Evolutionary conservation across 75 land plant species (phyloP).

Genomic region (Selaginella moellendorffii): DNA sequence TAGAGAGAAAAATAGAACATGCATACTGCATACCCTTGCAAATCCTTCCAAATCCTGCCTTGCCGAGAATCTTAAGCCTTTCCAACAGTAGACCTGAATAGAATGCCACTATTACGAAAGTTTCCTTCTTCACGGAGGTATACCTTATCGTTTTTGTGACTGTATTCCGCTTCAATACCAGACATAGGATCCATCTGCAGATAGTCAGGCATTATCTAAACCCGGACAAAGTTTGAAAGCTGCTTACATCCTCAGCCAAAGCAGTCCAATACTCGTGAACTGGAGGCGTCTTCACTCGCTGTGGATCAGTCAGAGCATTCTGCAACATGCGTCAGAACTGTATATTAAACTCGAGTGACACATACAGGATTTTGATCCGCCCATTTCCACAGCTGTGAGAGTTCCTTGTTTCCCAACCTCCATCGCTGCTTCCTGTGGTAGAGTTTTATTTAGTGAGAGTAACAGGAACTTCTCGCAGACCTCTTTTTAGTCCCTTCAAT

Average conservation of each 20-base stretch:
- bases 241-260: constrained; percentile 76
- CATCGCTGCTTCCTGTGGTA: constrained; percentile 43
- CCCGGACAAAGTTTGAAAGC: neutral
- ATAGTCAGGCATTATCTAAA: neutral
- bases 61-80: constrained; percentile 89
- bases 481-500: constrained; percentile 65
- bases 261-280: constrained; percentile 79
- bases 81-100: constrained; percentile 95
- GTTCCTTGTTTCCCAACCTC: constrained; percentile 96
- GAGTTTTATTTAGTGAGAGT: neutral
- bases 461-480: constrained; percentile 22
- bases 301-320: constrained; percentile 82
- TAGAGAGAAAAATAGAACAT: too few species aligned
- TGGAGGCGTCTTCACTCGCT: constrained; percentile 62
- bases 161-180: constrained; percentile 93
- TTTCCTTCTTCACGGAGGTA: constrained; percentile 5
- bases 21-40: constrained; percentile 46
- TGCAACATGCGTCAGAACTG: constrained; percentile 17
- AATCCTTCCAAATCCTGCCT: constrained; percentile 95
- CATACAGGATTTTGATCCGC: constrained; percentile 93
- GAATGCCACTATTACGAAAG: neutral
- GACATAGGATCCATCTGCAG: constrained; percentile 80
- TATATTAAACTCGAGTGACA: too few species aligned
- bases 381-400: constrained; percentile 94
- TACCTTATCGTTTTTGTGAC: constrained; percentile 80